phyloP scores from a whole-genome alignment of 2,329 filamentous ascomycete species.

The Aspergillus chevalieri region DNA sequence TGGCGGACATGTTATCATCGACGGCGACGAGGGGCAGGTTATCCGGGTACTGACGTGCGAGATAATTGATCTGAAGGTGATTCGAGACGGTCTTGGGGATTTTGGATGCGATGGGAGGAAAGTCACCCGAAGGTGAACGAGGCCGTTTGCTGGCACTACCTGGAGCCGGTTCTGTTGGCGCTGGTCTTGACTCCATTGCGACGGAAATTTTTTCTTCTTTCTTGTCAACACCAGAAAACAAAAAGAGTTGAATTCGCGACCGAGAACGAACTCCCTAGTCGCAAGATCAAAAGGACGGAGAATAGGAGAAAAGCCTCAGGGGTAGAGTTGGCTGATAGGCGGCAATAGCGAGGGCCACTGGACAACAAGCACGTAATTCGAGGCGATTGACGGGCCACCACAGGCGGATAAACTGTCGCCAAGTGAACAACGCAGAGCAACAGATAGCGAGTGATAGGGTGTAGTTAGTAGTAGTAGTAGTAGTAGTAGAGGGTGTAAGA shows the following conservation, averaged over 20 bases:
- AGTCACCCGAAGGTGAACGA: conserved; percentile 39
- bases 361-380: not conserved
- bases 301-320: not conserved
- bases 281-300: not conserved
- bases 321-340: too few species aligned
- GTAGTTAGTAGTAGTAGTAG: conserved; percentile 15
- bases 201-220: conserved; percentile 1
- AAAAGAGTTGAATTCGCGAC: not conserved
- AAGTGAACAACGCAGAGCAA: conserved; percentile 2
- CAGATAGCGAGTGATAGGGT: conserved; percentile 15
- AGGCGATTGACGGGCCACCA: not conserved
- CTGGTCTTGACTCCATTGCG: conserved; percentile 30
- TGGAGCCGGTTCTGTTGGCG: conserved; percentile 33
- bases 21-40: conserved; percentile 57
- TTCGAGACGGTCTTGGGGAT: conserved; percentile 49
- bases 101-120: conserved; percentile 41
- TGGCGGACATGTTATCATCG: conserved; percentile 66
- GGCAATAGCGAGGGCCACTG: not conserved
- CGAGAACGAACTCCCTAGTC: not conserved
- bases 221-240: not conserved
- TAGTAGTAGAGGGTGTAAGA: conserved; percentile 51
- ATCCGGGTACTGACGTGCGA: conserved; percentile 56
- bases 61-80: conserved; percentile 63
- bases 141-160: conserved; percentile 40
- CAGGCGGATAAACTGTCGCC: not conserved